phyloP scores from a whole-genome alignment of 768 basidiomycete species.

The Pholiota conissans region DNA sequence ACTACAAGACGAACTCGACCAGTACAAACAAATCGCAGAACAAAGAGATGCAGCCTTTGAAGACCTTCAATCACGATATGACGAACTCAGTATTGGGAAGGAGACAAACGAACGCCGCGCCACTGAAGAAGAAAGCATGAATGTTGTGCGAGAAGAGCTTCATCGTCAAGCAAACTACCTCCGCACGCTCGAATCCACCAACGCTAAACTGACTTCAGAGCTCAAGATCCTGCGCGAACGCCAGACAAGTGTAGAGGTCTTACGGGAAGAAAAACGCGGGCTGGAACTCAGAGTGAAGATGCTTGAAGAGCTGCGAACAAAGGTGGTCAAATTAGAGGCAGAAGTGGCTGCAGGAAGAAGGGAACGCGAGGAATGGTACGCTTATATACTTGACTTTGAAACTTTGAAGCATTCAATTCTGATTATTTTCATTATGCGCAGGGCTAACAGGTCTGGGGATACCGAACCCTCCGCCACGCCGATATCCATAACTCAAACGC shows the following conservation, averaged over 20 bases:
- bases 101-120: conserved; percentile 24
- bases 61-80: conserved; percentile 47
- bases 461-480: conserved; percentile 42
- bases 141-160: conserved; percentile 65
- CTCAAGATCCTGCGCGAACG: conserved; percentile 52
- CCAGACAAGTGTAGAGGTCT: conserved; percentile 62
- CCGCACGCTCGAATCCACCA: conserved; percentile 57
- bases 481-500: conserved; percentile 54
- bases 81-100: conserved; percentile 39
- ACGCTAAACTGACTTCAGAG: conserved; percentile 56
- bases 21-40: conserved; percentile 39
- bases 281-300: conserved; percentile 53
- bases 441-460: conserved; percentile 36
- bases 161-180: conserved; percentile 64
- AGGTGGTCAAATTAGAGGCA: conserved; percentile 57
- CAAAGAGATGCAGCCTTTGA: conserved; percentile 40
- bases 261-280: conserved; percentile 72
- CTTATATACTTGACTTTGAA: conserved; percentile 6
- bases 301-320: conserved; percentile 55
- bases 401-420: not conserved
- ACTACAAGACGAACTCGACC: conserved; percentile 48
- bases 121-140: conserved; percentile 57
- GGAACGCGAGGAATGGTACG: conserved; percentile 63
- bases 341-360: conserved; percentile 60
- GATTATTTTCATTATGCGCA: conserved; percentile 15